Conservation (phyloP, 441 rosid species). For the Jatropha podagrica region DNA sequence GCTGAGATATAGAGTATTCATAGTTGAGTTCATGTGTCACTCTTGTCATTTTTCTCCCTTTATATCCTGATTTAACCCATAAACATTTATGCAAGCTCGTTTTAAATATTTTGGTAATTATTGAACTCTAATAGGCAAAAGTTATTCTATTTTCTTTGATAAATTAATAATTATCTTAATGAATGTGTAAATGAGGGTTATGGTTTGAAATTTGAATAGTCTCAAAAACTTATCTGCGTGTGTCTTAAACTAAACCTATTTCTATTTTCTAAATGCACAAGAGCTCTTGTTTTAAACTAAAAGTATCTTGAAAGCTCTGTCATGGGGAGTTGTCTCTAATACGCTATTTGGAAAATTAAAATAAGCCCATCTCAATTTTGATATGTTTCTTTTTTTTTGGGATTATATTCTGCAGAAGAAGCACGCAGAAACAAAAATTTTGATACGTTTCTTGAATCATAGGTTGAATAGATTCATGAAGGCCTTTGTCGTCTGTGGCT, state of each 20-base stretch:
- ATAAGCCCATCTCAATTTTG: too few relatives aligned
- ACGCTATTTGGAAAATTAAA: too few relatives aligned
- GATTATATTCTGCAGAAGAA: too few relatives aligned
- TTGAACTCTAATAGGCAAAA: too few relatives aligned
- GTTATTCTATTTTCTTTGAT: too few relatives aligned
- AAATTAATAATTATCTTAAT: not conserved
- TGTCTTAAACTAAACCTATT: too few relatives aligned
- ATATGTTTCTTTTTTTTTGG: too few relatives aligned
- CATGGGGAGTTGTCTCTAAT: not conserved
- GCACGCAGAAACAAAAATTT: not conserved
- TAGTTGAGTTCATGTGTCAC: not conserved
- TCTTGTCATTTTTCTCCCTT: not conserved
- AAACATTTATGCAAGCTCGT: too few relatives aligned
- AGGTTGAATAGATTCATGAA: not conserved
- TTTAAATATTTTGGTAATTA: too few relatives aligned
- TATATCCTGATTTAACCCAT: too few relatives aligned
- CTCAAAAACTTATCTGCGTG: too few relatives aligned
- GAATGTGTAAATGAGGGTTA: not conserved
- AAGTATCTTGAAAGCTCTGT: not conserved
- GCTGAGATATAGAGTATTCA: not conserved
- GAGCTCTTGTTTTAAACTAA: not conserved
- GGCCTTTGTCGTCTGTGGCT: not conserved
- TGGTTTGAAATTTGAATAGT: not conserved
- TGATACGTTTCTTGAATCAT: not conserved
- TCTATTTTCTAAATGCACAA: too few relatives aligned